These are phyloP conservation scores for Metschnikowia drakensbergensis DNA, from an alignment of 805 yeast genomes.

Conservation along the genomic window DNA sequence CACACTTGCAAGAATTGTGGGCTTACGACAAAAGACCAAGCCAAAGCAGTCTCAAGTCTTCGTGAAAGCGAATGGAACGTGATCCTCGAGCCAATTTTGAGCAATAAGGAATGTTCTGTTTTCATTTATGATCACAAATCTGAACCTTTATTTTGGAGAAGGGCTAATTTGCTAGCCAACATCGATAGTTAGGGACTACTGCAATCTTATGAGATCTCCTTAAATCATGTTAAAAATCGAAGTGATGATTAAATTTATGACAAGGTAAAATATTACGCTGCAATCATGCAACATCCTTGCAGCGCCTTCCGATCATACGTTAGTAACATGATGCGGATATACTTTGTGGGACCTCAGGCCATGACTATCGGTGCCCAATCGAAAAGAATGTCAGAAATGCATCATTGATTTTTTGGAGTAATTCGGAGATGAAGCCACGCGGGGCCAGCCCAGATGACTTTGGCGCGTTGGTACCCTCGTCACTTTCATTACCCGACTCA, in stretches of 20 bases:
- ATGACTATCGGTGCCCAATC: background rate
- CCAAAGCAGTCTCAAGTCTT: constrained; percentile 10
- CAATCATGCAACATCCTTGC: constrained; percentile 7
- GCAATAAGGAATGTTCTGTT: constrained; percentile 14
- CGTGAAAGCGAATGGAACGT: constrained; percentile 19
- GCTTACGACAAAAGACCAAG: constrained; percentile 12
- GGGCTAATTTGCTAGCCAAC: constrained; percentile 3
- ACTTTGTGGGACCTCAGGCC: background rate
- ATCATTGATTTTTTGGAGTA: background rate
- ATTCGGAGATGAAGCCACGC: background rate
- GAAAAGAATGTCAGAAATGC: constrained; percentile 1
- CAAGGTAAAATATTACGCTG: constrained; percentile 6
- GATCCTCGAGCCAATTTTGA: constrained; percentile 18
- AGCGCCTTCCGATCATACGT: constrained; percentile 7
- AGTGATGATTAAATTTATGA: constrained; percentile 4
- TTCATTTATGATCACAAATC: constrained; percentile 15
- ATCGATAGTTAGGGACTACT: background rate
- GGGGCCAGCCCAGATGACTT: background rate
- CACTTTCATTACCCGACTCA: background rate
- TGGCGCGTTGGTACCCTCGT: background rate
- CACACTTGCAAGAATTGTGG: constrained; percentile 38
- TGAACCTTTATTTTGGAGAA: constrained; percentile 12
- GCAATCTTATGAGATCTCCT: background rate
- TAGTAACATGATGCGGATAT: constrained; percentile 6
- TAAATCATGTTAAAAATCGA: background rate